Percentiles rank a stretch among this genome's conserved stretches.
These are phyloP conservation scores for Myxozyma vanderwaltii DNA, from an alignment of 805 yeast genomes.

Conservation along the genomic window DNA sequence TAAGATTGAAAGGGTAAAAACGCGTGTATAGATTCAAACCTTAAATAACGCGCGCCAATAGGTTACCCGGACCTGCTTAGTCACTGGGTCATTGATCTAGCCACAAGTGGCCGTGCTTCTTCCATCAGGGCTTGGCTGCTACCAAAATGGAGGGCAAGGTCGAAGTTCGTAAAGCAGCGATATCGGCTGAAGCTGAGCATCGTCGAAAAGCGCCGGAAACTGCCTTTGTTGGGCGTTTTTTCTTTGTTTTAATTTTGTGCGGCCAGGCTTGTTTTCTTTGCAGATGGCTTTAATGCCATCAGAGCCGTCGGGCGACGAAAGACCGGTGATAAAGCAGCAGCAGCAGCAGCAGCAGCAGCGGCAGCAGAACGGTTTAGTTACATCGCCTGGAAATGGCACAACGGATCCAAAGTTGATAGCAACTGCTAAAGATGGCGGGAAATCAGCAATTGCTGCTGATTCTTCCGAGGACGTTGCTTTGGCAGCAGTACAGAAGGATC, in stretches of 20 bases:
- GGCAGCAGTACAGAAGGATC: background rate
- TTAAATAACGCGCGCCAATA: background rate
- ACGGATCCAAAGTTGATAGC: background rate
- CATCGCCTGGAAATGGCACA: background rate
- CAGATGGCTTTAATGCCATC: constrained; percentile 21
- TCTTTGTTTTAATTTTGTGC: background rate
- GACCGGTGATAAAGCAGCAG: background rate
- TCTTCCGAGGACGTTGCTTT: background rate
- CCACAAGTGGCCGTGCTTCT: background rate
- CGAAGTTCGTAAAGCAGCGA: background rate
- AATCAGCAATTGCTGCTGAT: background rate
- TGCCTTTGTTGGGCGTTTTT: too few species aligned
- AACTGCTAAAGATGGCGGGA: background rate
- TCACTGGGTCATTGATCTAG: background rate
- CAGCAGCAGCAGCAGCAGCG: too few species aligned
- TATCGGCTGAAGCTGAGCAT: too few species aligned
- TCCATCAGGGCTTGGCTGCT: background rate
- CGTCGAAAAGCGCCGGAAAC: too few species aligned
- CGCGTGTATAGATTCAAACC: constrained; percentile 1
- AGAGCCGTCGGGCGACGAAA: constrained; percentile 9
- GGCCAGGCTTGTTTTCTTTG: background rate
- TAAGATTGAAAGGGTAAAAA: background rate
- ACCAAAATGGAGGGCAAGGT: too few species aligned
- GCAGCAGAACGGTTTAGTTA: background rate
- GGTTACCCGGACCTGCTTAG: background rate